Percentiles rank a stretch among this genome's conserved stretches.
Evolutionary conservation across 495 filamentous ascomycete genomes (phyloP).

Genomic region (Neurospora sublineolata): DNA sequence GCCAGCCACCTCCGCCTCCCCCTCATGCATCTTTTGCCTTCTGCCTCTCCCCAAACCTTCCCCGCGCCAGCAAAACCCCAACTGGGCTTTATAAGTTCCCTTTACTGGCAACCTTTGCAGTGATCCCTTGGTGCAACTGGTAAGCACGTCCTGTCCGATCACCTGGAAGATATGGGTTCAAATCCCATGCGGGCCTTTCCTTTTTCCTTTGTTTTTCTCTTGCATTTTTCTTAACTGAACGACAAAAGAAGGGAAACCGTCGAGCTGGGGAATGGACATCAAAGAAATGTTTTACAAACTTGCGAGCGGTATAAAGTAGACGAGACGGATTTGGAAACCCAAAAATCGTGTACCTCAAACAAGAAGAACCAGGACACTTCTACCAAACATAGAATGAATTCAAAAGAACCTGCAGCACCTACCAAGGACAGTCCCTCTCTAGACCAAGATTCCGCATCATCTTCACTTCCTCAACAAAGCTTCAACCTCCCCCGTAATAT

Average conservation of each 20-base stretch:
- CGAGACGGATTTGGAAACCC: neutral
- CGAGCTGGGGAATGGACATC: too few relatives aligned
- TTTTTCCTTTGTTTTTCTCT: neutral
- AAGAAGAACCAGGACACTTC: neutral
- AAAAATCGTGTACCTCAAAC: neutral
- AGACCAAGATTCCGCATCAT: neutral
- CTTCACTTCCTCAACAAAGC: constrained; percentile 2
- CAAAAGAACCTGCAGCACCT: neutral
- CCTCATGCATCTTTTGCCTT: too few relatives aligned
- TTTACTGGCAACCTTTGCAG: neutral
- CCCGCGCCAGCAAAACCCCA: neutral
- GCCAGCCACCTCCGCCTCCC: neutral
- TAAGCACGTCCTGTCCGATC: neutral
- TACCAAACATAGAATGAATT: neutral
- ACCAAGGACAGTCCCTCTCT: neutral
- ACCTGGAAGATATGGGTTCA: neutral
- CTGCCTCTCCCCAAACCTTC: neutral
- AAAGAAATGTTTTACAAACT: neutral
- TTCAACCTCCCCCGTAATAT: constrained; percentile 19
- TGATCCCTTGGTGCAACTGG: neutral
- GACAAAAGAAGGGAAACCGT: neutral
- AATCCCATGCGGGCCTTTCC: neutral
- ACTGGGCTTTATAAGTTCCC: neutral
- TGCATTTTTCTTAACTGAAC: neutral
- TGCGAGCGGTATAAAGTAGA: neutral